Percentiles rank a stretch among this genome's conserved stretches.
phyloP scores from a whole-genome alignment of 257 asterid genomes.

The Nicotiana tomentosiformis region DNA sequence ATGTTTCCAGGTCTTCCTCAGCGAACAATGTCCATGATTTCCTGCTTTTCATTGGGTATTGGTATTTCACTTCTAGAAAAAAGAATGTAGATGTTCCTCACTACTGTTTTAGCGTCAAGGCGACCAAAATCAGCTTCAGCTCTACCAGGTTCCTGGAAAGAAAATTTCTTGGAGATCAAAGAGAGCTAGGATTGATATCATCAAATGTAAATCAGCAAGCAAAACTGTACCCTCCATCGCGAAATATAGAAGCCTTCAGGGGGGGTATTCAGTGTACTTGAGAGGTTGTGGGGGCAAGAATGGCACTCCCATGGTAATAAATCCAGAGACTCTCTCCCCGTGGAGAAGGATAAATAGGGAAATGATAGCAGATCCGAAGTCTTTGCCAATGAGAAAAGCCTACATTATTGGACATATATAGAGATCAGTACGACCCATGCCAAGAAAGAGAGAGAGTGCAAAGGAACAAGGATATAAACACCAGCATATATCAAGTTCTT shows the following conservation, averaged over 20 bases:
- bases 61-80: constrained; percentile 68
- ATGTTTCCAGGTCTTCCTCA: constrained; percentile 54
- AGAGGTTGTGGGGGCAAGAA: constrained; percentile 41
- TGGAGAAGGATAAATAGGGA: constrained; percentile 54
- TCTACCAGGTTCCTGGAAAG: constrained; percentile 60
- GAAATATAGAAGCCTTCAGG: constrained; percentile 69
- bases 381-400: constrained; percentile 73
- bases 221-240: constrained; percentile 55
- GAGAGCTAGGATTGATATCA: background rate
- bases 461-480: background rate
- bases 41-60: constrained; percentile 54
- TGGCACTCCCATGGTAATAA: constrained; percentile 57
- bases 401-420: constrained; percentile 12
- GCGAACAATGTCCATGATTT: constrained; percentile 76
- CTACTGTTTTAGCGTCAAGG: constrained; percentile 60
- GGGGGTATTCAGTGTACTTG: constrained; percentile 13
- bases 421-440: background rate
- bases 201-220: background rate
- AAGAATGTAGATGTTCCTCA: constrained; percentile 58
- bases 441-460: background rate
- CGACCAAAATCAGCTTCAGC: constrained; percentile 86
- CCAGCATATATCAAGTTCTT: background rate
- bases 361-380: constrained; percentile 50
- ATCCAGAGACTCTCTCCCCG: constrained; percentile 45
- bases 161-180: background rate